Percentiles rank a stretch among this genome's conserved stretches.
These are phyloP conservation scores for Aspergillus fructus DNA, from an alignment of 2,329 filamentous ascomycete genomes.

Conservation along the genomic window DNA sequence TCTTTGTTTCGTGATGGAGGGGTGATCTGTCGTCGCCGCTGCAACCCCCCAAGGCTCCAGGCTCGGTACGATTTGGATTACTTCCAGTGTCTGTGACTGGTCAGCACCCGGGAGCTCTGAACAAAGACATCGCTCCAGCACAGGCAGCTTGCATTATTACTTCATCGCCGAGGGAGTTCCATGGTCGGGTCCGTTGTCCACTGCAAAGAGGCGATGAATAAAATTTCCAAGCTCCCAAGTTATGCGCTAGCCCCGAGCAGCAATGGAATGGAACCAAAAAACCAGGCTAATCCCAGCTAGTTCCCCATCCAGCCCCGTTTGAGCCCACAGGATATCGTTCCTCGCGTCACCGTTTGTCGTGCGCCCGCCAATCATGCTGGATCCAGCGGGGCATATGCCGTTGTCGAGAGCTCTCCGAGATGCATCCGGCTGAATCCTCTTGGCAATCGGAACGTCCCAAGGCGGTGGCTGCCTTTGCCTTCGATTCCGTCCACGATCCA, in stretches of 20 bases:
- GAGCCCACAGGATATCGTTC: constrained; percentile 18
- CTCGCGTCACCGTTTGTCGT: constrained; percentile 23
- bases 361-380: constrained; percentile 12
- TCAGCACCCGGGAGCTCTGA: neutral
- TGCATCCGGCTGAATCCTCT: constrained; percentile 10
- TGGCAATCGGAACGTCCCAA: constrained; percentile 2
- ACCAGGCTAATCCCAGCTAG: constrained; percentile 11
- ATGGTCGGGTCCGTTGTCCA: constrained; percentile 12
- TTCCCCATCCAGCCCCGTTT: neutral
- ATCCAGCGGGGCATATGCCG: constrained; percentile 9
- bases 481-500: neutral
- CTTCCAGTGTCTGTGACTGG: neutral
- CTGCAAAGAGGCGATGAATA: constrained; percentile 2
- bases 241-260: constrained; percentile 1
- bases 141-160: constrained; percentile 3
- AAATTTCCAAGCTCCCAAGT: neutral
- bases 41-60: neutral
- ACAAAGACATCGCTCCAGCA: neutral
- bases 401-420: constrained; percentile 11
- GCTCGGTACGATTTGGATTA: neutral
- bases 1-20: neutral
- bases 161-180: constrained; percentile 13
- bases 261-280: constrained; percentile 14
- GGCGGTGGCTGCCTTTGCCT: neutral
- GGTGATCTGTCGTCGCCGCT: neutral